phyloP scores from a whole-genome alignment of 2,329 filamentous ascomycete species.

The Ophiobolus disseminans region DNA sequence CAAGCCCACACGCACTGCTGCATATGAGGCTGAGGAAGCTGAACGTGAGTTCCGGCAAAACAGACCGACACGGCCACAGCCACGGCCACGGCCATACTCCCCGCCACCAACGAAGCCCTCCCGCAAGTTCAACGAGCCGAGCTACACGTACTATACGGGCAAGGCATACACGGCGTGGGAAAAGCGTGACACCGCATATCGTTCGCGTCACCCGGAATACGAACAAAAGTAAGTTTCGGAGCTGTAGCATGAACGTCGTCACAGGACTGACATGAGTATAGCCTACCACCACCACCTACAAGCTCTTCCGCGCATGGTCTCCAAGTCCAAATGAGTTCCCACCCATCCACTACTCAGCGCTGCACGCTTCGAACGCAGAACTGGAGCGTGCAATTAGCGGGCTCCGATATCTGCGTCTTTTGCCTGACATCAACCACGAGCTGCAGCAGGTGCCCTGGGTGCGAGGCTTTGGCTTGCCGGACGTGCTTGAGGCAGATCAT shows the following conservation, averaged over 20 bases:
- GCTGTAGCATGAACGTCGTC: background rate
- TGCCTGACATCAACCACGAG: slow-evolving; percentile 5
- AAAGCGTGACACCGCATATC: slow-evolving; percentile 1
- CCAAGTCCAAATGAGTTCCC: slow-evolving; percentile 13
- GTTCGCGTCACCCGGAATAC: slow-evolving; percentile 9
- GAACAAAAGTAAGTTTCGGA: slow-evolving; percentile 4
- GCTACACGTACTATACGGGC: slow-evolving; percentile 5
- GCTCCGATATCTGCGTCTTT: slow-evolving; percentile 15
- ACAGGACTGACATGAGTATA: background rate
- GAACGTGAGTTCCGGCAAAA: no score
- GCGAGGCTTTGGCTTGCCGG: slow-evolving; percentile 21
- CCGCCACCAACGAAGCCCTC: slow-evolving; percentile 15
- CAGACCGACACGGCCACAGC: background rate
- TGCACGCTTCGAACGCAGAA: slow-evolving; percentile 2
- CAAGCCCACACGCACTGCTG: slow-evolving; percentile 1
- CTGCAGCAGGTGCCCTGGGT: slow-evolving; percentile 15
- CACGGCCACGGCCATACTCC: background rate
- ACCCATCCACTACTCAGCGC: slow-evolving; percentile 7
- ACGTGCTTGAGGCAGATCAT: slow-evolving; percentile 9
- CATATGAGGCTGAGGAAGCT: background rate
- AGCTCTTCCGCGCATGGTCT: slow-evolving; percentile 9
- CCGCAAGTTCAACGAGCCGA: slow-evolving; percentile 3
- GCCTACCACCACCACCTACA: no score
- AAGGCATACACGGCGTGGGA: slow-evolving; percentile 12
- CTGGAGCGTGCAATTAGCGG: slow-evolving; percentile 9